These are phyloP conservation scores for Albifimbria verrucaria DNA, from an alignment of 2,329 filamentous ascomycete genomes.

Conservation along the genomic window DNA sequence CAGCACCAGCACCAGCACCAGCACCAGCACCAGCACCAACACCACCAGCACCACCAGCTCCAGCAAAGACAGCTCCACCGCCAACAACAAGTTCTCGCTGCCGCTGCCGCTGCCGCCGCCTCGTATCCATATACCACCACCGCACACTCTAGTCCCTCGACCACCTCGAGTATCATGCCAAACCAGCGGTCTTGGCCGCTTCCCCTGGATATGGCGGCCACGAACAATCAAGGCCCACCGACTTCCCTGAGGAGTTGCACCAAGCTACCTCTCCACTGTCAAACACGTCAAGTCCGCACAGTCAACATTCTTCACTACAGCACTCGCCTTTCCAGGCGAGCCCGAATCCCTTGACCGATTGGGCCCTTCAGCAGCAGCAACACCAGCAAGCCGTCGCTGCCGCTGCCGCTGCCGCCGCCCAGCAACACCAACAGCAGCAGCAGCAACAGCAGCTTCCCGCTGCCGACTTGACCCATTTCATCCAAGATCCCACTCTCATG, in stretches of 20 bases:
- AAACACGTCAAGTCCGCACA: conserved; percentile 49
- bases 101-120: conserved; percentile 11
- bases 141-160: conserved; percentile 28
- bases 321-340: conserved; percentile 53
- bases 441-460: conserved; percentile 31
- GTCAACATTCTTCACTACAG: conserved; percentile 46
- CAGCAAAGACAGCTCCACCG: conserved; percentile 18
- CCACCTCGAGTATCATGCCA: conserved; percentile 31
- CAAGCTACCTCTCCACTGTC: conserved; percentile 48
- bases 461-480: conserved; percentile 49
- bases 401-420: conserved; percentile 27
- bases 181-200: conserved; percentile 45
- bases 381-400: conserved; percentile 31
- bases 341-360: conserved; percentile 55
- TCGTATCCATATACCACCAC: conserved; percentile 13
- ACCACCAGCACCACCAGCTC: neutral
- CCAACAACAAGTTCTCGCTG: conserved; percentile 21
- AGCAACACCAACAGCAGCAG: conserved; percentile 15
- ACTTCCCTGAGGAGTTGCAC: conserved; percentile 43
- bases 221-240: conserved; percentile 41
- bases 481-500: conserved; percentile 56
- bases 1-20: conserved; percentile 13
- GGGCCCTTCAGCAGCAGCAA: conserved; percentile 57
- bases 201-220: conserved; percentile 49
- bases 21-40: neutral